Percentiles rank a stretch among this genome's conserved stretches.
phyloP scores from a whole-genome alignment of 2,329 filamentous ascomycete species.

The Parasarocladium wereldwijsianum region DNA sequence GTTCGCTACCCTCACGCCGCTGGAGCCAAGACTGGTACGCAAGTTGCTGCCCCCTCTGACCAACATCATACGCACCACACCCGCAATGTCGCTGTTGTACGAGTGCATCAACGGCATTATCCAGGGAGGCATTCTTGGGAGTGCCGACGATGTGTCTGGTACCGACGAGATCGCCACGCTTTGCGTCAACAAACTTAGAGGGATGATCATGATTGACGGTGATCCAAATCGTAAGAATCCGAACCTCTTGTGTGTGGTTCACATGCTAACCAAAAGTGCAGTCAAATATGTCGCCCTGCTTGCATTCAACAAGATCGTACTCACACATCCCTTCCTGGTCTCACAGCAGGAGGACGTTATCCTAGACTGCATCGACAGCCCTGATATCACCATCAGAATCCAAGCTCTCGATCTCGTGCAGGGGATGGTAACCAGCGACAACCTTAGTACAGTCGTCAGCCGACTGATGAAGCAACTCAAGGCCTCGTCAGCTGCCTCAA shows the following conservation, averaged over 20 bases:
- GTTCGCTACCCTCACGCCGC: conserved; percentile 87
- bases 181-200: conserved; percentile 82
- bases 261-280: conserved; percentile 19
- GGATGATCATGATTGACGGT: conserved; percentile 86
- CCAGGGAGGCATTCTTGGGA: conserved; percentile 83
- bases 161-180: conserved; percentile 84
- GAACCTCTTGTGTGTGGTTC: not conserved
- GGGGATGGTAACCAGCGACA: conserved; percentile 85
- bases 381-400: conserved; percentile 89
- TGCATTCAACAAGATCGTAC: conserved; percentile 88
- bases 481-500: conserved; percentile 37
- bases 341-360: conserved; percentile 92
- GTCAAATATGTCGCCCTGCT: conserved; percentile 95
- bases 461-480: conserved; percentile 79
- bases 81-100: conserved; percentile 94
- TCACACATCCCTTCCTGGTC: conserved; percentile 77
- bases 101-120: conserved; percentile 99
- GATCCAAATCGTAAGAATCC: conserved; percentile 70
- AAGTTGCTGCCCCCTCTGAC: conserved; percentile 86
- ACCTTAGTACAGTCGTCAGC: conserved; percentile 69
- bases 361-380: conserved; percentile 86
- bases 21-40: conserved; percentile 81
- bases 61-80: conserved; percentile 84
- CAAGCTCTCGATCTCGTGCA: conserved; percentile 84
- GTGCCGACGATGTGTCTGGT: conserved; percentile 62